Conservation (phyloP, 176 grass and related monocot genomes). For the Oryza glumipatula region DNA sequence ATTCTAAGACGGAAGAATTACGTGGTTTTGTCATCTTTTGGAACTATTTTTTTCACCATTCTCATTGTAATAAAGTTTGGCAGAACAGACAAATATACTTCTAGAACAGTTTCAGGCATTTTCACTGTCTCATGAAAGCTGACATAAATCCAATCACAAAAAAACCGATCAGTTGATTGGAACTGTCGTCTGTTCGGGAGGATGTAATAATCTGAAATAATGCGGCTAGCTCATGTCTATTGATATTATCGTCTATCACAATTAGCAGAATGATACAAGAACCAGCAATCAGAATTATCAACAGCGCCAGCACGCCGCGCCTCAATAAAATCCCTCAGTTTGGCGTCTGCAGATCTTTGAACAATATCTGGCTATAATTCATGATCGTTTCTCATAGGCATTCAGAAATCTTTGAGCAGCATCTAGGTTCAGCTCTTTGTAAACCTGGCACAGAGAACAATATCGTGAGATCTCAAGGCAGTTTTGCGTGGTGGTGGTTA, state of each 20-base stretch:
- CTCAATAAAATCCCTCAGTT: background rate
- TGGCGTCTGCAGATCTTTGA: background rate
- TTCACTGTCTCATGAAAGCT: background rate
- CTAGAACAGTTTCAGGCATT: background rate
- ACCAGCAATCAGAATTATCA: background rate
- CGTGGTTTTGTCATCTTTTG: too few relatives aligned
- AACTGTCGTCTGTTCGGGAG: background rate
- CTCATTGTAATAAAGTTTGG: too few relatives aligned
- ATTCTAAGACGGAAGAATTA: too few relatives aligned
- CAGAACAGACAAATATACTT: background rate
- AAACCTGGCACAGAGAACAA: conserved; percentile 59
- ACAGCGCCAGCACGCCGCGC: background rate
- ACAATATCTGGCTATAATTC: background rate
- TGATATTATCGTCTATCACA: background rate
- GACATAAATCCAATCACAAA: background rate
- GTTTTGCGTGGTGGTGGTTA: background rate
- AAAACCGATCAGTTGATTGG: background rate
- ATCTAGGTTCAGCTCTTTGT: conserved; percentile 77
- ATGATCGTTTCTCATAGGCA: conserved; percentile 50
- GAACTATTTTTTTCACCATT: background rate
- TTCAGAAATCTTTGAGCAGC: conserved; percentile 66
- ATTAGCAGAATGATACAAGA: background rate
- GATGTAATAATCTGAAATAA: background rate
- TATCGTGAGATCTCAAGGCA: background rate
- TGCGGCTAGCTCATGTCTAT: background rate